These are phyloP conservation scores for Heterobasidion parviporum DNA, from an alignment of 1,284 basidiomycete genomes.

Conservation along the genomic window DNA sequence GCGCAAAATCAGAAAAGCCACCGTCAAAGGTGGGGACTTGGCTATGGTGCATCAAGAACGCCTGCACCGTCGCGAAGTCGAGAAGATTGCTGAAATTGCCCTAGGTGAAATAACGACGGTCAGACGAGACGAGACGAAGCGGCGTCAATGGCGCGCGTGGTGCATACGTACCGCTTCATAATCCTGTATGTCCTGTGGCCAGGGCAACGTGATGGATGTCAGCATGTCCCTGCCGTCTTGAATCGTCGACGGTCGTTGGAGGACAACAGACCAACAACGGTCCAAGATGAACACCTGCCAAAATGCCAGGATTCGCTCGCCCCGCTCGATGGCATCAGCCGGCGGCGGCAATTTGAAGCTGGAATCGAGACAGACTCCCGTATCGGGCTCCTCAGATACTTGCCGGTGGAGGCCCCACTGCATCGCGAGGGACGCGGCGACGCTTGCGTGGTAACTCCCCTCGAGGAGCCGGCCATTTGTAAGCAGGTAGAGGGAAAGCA, in stretches of 20 bases:
- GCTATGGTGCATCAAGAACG: slow-evolving; percentile 48
- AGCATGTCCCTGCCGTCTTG: slow-evolving; percentile 29
- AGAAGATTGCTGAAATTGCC: slow-evolving; percentile 43
- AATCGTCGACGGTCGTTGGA: slow-evolving; percentile 29
- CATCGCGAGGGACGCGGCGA: slow-evolving; percentile 57
- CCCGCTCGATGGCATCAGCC: slow-evolving; percentile 38
- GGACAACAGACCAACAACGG: slow-evolving; percentile 30
- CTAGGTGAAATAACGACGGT: slow-evolving; percentile 23
- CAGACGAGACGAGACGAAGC: not conserved
- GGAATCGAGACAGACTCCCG: slow-evolving; percentile 22
- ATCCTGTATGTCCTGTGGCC: slow-evolving; percentile 31
- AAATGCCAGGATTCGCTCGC: slow-evolving; percentile 32
- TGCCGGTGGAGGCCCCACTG: slow-evolving; percentile 59
- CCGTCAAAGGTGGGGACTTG: slow-evolving; percentile 37
- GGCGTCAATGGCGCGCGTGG: slow-evolving; percentile 9
- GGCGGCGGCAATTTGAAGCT: slow-evolving; percentile 48
- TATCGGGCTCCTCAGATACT: slow-evolving; percentile 25
- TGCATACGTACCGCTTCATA: slow-evolving; percentile 22
- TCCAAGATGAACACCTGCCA: slow-evolving; percentile 37
- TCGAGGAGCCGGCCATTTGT: slow-evolving; percentile 65
- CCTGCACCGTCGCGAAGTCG: slow-evolving; percentile 47
- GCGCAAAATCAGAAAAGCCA: slow-evolving; percentile 52
- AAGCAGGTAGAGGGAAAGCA: slow-evolving; percentile 65
- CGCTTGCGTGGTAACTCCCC: slow-evolving; percentile 63
- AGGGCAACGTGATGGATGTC: slow-evolving; percentile 29